Evolutionary conservation across 345 rosid species (phyloP).

Genomic region (Toxicodendron radicans): DNA sequence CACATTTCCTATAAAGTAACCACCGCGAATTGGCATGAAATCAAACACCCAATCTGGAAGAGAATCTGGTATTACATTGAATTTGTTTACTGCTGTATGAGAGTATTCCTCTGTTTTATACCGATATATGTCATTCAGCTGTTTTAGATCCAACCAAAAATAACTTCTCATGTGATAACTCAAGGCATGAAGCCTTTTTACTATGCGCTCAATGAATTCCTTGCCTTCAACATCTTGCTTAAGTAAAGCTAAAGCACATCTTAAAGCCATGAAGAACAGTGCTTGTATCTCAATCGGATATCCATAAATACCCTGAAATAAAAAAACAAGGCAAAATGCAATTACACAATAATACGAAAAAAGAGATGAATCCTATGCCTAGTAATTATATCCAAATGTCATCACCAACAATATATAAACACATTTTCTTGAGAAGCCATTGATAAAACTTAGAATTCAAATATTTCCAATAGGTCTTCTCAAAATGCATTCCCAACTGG

Average conservation of each 20-base stretch:
- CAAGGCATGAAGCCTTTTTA: conserved; percentile 57
- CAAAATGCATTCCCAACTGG: neutral
- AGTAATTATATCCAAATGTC: neutral
- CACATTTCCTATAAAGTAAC: conserved; percentile 67
- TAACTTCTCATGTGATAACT: conserved; percentile 68
- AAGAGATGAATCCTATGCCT: no score
- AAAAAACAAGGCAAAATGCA: neutral
- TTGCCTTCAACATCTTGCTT: conserved; percentile 59
- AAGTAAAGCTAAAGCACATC: conserved; percentile 52
- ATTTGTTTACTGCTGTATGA: conserved; percentile 65
- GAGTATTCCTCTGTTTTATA: conserved; percentile 72
- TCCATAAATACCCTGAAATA: conserved; percentile 53
- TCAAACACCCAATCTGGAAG: conserved; percentile 71
- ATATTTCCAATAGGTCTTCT: no score
- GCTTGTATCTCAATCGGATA: conserved; percentile 70
- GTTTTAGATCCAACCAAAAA: conserved; percentile 65
- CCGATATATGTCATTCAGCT: conserved; percentile 59
- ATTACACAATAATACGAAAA: neutral
- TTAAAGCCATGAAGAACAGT: conserved; percentile 60
- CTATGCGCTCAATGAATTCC: conserved; percentile 54
- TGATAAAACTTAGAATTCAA: no score
- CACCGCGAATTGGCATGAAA: conserved; percentile 63
- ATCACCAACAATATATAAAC: no score
- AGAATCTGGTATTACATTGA: conserved; percentile 66
- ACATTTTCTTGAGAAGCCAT: no score